phyloP scores from a whole-genome alignment of 306 rosid species.

The Purshia tridentata region DNA sequence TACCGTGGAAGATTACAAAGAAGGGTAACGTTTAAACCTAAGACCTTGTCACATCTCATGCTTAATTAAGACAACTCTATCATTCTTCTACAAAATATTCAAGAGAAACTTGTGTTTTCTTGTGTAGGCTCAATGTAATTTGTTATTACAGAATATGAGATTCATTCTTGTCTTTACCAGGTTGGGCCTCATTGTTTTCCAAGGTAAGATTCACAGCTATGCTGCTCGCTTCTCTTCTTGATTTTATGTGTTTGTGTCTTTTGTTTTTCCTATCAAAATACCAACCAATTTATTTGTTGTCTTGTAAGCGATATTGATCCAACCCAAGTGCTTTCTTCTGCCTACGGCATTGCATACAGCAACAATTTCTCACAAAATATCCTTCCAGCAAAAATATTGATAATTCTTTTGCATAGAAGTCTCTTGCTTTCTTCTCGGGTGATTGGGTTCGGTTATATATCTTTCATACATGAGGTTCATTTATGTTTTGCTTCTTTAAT shows the following conservation, averaged over 20 bases:
- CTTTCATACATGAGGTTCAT: background rate
- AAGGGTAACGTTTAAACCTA: conserved; percentile 5
- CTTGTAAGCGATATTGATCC: background rate
- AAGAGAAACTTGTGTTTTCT: background rate
- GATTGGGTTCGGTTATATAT: background rate
- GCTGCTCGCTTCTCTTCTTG: background rate
- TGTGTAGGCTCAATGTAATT: background rate
- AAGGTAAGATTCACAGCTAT: conserved; percentile 5
- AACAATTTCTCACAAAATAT: background rate
- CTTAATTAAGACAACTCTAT: background rate
- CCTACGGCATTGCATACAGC: background rate
- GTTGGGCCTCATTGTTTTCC: conserved; percentile 4
- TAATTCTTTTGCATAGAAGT: background rate
- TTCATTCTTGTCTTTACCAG: background rate
- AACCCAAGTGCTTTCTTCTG: background rate
- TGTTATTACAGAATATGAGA: background rate
- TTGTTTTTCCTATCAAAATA: background rate
- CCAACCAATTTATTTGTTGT: too few relatives aligned
- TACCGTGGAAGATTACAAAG: background rate
- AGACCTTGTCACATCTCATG: background rate
- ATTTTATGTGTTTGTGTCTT: background rate
- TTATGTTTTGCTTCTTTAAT: conserved; percentile 7
- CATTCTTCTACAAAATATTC: background rate
- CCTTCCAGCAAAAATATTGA: background rate
- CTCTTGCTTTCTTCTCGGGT: too few relatives aligned